Conservation (phyloP, 768 basidiomycete genomes). For the Artomyces pyxidatus region DNA sequence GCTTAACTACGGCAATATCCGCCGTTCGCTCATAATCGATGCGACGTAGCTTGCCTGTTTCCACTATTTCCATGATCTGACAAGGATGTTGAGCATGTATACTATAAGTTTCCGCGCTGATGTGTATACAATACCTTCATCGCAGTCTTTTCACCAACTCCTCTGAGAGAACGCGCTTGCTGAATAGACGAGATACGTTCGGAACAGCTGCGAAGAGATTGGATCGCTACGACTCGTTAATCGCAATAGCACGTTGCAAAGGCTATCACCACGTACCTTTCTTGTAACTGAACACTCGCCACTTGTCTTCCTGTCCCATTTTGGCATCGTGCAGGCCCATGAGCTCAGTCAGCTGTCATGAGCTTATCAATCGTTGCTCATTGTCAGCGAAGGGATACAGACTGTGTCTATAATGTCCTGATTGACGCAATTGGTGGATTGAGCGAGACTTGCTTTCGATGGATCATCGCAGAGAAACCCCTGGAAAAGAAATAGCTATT, state of each 20-base stretch:
- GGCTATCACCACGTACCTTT: constrained; percentile 42
- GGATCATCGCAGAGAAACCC: constrained; percentile 58
- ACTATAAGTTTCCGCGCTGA: not conserved
- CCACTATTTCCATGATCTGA: constrained; percentile 75
- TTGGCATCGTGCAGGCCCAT: constrained; percentile 57
- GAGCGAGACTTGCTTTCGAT: constrained; percentile 25
- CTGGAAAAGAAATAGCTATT: constrained; percentile 24
- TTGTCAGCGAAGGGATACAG: constrained; percentile 1
- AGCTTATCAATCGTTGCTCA: no score
- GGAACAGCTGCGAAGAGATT: constrained; percentile 45
- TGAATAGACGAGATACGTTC: constrained; percentile 47
- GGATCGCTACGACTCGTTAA: constrained; percentile 38
- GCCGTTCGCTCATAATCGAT: constrained; percentile 61
- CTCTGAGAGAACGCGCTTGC: constrained; percentile 52
- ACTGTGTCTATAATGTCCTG: constrained; percentile 74
- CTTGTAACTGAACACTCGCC: constrained; percentile 56
- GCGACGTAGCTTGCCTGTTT: constrained; percentile 64
- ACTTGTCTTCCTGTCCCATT: constrained; percentile 50
- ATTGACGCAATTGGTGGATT: constrained; percentile 40
- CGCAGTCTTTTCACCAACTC: constrained; percentile 71
- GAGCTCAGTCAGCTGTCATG: constrained; percentile 58
- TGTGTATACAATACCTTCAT: constrained; percentile 39
- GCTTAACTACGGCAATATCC: constrained; percentile 43
- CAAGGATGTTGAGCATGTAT: not conserved
- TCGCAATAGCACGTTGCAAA: not conserved